A percentile compares a stretch with the other conserved stretches of the same genome.
Conservation (phyloP, 2,329 filamentous ascomycete genomes). For the Calonectria hawksworthii region DNA sequence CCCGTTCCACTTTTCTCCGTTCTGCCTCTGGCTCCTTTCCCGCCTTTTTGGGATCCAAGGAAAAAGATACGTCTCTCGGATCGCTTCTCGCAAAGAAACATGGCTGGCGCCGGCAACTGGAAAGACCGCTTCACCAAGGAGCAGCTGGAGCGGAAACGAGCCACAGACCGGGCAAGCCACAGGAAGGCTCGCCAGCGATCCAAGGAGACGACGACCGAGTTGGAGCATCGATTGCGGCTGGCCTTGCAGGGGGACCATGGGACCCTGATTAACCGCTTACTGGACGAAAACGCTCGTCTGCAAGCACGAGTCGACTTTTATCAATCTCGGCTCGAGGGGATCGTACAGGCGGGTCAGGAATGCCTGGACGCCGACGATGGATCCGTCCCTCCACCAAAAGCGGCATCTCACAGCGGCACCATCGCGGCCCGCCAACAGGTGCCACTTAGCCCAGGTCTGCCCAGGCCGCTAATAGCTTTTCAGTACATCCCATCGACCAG, state of each 20-base stretch:
- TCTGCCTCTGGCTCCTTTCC: not conserved
- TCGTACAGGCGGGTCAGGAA: not conserved
- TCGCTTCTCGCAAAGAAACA: not conserved
- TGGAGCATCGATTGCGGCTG: not conserved
- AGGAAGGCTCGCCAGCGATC: not conserved
- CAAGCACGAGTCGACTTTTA: not conserved
- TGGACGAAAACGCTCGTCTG: not conserved
- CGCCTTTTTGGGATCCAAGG: not conserved
- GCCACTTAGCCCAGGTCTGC: too few relatives aligned
- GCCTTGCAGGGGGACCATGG: not conserved
- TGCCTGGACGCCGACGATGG: not conserved
- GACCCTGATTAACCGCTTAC: not conserved
- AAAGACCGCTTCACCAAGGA: conserved; percentile 7
- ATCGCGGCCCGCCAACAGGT: not conserved
- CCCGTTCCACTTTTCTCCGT: not conserved
- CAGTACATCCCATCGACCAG: not conserved
- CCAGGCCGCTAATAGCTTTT: not conserved
- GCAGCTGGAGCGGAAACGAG: conserved; percentile 1
- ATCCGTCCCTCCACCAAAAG: not conserved
- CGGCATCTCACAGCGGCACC: not conserved
- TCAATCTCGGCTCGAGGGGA: not conserved
- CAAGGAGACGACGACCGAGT: not conserved
- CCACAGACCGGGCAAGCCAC: not conserved
- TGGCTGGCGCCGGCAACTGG: not conserved
- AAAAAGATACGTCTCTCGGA: not conserved